Base-by-base conservation (phyloP, 495 filamentous ascomycete species). In the Daldinia childiae region DNA sequence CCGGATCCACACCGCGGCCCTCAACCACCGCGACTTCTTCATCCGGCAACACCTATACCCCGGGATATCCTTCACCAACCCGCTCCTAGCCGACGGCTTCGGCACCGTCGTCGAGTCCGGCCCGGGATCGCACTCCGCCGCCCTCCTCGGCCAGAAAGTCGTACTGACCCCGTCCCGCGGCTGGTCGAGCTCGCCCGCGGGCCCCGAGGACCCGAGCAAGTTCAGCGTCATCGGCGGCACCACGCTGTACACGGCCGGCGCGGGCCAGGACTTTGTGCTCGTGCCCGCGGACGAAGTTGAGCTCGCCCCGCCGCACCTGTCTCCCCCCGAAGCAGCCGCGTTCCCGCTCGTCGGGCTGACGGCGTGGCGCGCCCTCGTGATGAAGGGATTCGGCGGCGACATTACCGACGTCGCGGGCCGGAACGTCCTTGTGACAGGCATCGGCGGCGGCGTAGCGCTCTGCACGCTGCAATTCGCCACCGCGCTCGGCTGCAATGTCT, bases 21-120 rank as follows among this genome's bases (percentile, higher is more conserved):
- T 97, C 60, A 98, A 97, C 82, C 94, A 97, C 82, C 91, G 93
- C 60, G 94, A 97, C 79, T 86, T 94, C 73, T 97, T 97, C 85
- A 90, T 95, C 79, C 92, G 94, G 62, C 93, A 95, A 76, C 90
- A 93, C 74, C 88, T 97, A 43, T 98, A 98, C 84, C 94, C 94
- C 0, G 89, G 87, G 57, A 88, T 91, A 64, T 88, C 92, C 15
- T 97, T 96, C 78, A 50, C 45, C 12, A 79, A 87, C 30, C 93
- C 94, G 0, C 80, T 97, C 27, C 84, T 95, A 29, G 87, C 93
- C 41, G 94, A 98, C 76, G 94, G 92, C 29, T 87, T 83, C 66
- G 94, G 93, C 29, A 77, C 83, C 36, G 92, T 97, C n/a, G 83
- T 87, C 38, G 79, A 82, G 6, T 81, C 87, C 27, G 90, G 92